These are phyloP conservation scores for Trichoderma sp. DNA, from an alignment of 2,329 filamentous ascomycete species.

Conservation along the genomic window DNA sequence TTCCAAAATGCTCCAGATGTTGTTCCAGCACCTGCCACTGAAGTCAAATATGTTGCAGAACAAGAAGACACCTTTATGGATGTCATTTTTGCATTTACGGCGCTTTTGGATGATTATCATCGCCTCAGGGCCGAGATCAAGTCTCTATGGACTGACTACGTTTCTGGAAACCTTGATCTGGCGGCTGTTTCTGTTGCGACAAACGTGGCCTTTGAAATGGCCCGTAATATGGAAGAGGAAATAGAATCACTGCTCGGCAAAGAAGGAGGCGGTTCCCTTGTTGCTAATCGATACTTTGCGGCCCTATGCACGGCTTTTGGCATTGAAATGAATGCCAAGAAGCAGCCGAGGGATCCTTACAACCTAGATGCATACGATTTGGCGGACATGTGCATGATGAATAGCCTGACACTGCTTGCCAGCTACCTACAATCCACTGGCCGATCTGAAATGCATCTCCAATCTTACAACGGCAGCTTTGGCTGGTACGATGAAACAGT, in stretches of 20 bases:
- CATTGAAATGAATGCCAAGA: not conserved
- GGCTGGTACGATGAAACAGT: slow-evolving; percentile 1
- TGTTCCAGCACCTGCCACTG: not conserved
- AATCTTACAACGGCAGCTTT: not conserved
- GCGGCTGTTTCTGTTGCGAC: not conserved
- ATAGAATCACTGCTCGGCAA: not conserved
- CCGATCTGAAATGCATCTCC: not conserved
- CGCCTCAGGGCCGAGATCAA: not conserved
- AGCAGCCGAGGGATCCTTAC: not conserved
- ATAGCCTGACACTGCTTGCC: not conserved
- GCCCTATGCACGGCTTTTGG: not conserved
- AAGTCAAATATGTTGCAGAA: not conserved
- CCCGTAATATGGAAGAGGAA: not conserved
- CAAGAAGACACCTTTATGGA: not conserved
- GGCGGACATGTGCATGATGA: not conserved
- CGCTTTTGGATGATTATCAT: not conserved
- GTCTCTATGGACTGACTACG: not conserved
- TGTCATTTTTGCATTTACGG: not conserved
- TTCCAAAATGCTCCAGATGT: not conserved
- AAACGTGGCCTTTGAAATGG: not conserved
- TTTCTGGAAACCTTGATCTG: not conserved
- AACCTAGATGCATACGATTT: not conserved
- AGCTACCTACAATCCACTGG: not conserved
- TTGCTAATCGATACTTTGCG: not conserved
- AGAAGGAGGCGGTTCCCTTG: not conserved